Conservation (phyloP, 768 basidiomycete species). For the Tricholoma hemisulphureum region DNA sequence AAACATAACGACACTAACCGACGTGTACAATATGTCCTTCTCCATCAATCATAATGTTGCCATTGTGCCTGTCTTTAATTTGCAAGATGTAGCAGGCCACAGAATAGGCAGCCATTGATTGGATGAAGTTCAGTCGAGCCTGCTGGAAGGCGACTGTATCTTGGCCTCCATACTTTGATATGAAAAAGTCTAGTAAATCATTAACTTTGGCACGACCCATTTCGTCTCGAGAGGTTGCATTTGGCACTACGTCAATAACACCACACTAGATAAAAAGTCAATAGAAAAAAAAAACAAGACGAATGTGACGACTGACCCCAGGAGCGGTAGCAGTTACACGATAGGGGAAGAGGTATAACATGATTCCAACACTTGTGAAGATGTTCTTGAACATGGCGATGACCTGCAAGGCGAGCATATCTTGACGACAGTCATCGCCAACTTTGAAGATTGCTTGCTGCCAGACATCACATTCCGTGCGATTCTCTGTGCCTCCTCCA, state of each 20-base stretch:
- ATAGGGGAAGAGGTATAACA: slow-evolving; percentile 91
- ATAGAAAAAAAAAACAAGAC: background rate
- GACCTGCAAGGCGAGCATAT: slow-evolving; percentile 93
- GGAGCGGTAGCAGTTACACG: slow-evolving; percentile 96
- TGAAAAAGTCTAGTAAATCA: slow-evolving; percentile 91
- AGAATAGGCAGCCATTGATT: slow-evolving; percentile 99
- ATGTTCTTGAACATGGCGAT: slow-evolving; percentile 99
- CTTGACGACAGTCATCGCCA: slow-evolving; percentile 98
- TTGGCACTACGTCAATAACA: slow-evolving; percentile 97
- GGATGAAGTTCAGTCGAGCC: slow-evolving; percentile 93
- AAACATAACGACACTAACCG: slow-evolving; percentile 48
- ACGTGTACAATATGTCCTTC: slow-evolving; percentile 97
- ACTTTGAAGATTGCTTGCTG: slow-evolving; percentile 99
- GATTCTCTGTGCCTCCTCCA: slow-evolving; percentile 55
- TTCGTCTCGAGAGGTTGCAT: slow-evolving; percentile 96
- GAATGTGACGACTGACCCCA: slow-evolving; percentile 58
- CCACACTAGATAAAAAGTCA: slow-evolving; percentile 64
- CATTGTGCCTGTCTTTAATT: slow-evolving; percentile 98
- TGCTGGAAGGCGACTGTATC: slow-evolving; percentile 89
- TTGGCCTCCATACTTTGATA: slow-evolving; percentile 87
- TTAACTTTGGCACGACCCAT: slow-evolving; percentile 99
- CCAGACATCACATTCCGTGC: slow-evolving; percentile 83
- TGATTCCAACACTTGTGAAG: slow-evolving; percentile 84
- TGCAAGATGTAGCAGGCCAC: slow-evolving; percentile 97
- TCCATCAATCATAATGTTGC: slow-evolving; percentile 99